Evolutionary conservation across 306 rosid genomes (phyloP).

Genomic region (Quercus wislizeni): DNA sequence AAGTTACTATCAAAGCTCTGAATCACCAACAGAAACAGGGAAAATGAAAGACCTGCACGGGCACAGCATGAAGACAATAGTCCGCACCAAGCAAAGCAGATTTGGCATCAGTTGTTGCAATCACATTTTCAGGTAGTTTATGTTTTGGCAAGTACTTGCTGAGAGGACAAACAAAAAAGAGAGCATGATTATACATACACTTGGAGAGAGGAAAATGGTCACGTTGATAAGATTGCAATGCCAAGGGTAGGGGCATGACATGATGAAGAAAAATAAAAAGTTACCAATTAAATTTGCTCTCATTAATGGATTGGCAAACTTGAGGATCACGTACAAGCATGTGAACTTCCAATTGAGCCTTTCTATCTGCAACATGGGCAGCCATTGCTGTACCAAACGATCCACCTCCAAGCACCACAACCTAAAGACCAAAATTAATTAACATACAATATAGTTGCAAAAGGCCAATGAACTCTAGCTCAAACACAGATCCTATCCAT

Average conservation of each 20-base stretch:
- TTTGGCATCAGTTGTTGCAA: slow-evolving; percentile 86
- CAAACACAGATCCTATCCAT: too few species aligned
- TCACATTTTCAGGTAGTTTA: slow-evolving; percentile 69
- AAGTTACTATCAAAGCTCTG: not conserved
- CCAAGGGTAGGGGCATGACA: slow-evolving; percentile 3
- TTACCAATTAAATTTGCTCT: slow-evolving; percentile 63
- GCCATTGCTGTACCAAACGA: slow-evolving; percentile 99
- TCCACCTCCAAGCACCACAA: slow-evolving; percentile 96
- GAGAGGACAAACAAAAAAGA: slow-evolving; percentile 14
- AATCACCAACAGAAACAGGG: not conserved
- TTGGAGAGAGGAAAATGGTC: not conserved
- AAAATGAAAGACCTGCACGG: slow-evolving; percentile 74
- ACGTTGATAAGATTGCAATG: not conserved
- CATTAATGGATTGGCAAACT: slow-evolving; percentile 75
- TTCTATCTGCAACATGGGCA: slow-evolving; percentile 81
- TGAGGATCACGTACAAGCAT: slow-evolving; percentile 86
- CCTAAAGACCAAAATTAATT: slow-evolving; percentile 35
- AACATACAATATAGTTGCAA: not conserved
- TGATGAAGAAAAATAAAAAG: not conserved
- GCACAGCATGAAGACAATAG: slow-evolving; percentile 87
- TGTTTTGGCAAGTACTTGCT: slow-evolving; percentile 84
- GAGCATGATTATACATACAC: not conserved
- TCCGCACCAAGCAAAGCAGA: slow-evolving; percentile 73
- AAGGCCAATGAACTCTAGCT: too few species aligned
- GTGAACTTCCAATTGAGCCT: slow-evolving; percentile 70